Evolutionary conservation across 129 eudicot species (phyloP).

Genomic region (Arctium lappa): DNA sequence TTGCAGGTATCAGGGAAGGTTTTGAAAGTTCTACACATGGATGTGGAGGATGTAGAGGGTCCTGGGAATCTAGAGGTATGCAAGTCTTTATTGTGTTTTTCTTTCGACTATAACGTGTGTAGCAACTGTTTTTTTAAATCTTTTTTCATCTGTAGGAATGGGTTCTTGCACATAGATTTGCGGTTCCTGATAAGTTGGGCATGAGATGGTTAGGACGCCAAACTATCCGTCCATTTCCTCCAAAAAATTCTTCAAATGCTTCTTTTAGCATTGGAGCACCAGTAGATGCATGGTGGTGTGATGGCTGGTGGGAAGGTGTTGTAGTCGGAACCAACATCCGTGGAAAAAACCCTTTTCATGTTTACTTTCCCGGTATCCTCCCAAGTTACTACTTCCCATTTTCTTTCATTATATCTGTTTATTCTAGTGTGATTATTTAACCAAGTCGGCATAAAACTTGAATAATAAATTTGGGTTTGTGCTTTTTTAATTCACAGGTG

Average conservation of each 20-base stretch:
- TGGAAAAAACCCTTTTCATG: slow-evolving; percentile 28
- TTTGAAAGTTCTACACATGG: slow-evolving; percentile 45
- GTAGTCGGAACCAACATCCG: slow-evolving; percentile 27
- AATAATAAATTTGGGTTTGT: not conserved
- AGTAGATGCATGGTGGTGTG: slow-evolving; percentile 68
- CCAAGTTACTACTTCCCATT: not conserved
- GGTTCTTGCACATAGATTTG: slow-evolving; percentile 41
- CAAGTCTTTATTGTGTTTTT: not conserved
- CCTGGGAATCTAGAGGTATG: slow-evolving; percentile 49
- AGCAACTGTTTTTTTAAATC: not conserved
- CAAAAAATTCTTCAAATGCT: slow-evolving; percentile 13
- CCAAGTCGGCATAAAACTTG: not conserved
- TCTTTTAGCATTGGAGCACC: slow-evolving; percentile 48
- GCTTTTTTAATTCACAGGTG: slow-evolving; percentile 31
- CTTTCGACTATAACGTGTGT: not conserved
- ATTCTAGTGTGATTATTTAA: not conserved
- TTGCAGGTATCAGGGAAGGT: slow-evolving; percentile 27
- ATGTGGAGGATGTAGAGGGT: slow-evolving; percentile 42
- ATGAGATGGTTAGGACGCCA: slow-evolving; percentile 50
- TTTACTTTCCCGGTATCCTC: slow-evolving; percentile 54
- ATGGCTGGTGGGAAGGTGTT: slow-evolving; percentile 81
- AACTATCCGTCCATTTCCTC: slow-evolving; percentile 48
- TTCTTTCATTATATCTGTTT: not conserved
- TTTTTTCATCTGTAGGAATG: slow-evolving; percentile 49
- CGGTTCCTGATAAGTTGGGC: slow-evolving; percentile 47